Evolutionary conservation across 2,329 filamentous ascomycete species (phyloP).

Genomic region (Teratosphaeria gauchensis): DNA sequence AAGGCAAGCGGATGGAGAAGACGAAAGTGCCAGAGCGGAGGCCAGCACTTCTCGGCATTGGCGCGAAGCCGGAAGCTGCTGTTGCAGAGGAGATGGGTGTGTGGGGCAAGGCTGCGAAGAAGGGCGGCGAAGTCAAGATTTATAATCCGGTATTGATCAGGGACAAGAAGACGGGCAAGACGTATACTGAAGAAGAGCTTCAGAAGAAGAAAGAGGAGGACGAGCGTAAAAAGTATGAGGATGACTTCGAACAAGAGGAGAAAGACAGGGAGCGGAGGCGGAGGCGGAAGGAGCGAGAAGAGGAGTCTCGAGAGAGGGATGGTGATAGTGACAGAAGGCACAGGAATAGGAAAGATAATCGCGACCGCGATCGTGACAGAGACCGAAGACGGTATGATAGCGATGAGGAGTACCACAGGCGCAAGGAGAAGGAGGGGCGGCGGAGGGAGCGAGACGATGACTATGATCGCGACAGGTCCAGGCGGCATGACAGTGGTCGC

Average conservation of each 20-base stretch:
- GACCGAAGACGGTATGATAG: conserved; percentile 13
- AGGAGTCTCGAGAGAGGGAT: background rate
- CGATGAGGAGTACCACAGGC: conserved; percentile 16
- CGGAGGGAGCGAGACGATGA: conserved; percentile 16
- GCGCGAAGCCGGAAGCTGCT: conserved; percentile 65
- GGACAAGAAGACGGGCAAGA: conserved; percentile 54
- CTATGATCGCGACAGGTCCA: conserved; percentile 9
- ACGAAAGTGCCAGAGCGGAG: conserved; percentile 57
- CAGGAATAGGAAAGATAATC: conserved; percentile 8
- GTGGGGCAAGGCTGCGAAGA: conserved; percentile 60
- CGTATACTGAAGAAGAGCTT: conserved; percentile 53
- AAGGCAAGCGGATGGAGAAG: conserved; percentile 37
- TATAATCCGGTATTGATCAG: conserved; percentile 54
- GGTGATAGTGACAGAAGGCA: conserved; percentile 5
- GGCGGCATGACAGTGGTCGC: conserved; percentile 9
- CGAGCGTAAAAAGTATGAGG: conserved; percentile 38
- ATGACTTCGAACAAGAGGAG: conserved; percentile 32
- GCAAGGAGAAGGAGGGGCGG: conserved; percentile 20
- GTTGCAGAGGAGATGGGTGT: conserved; percentile 62
- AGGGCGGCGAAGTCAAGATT: conserved; percentile 43
- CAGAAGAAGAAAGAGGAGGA: conserved; percentile 34
- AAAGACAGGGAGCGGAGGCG: conserved; percentile 26
- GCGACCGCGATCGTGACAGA: conserved; percentile 10
- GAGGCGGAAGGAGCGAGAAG: conserved; percentile 9
- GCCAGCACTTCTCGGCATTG: conserved; percentile 76